Conservation (phyloP, 352 stramenopile species). For the Bremia lactucae region DNA sequence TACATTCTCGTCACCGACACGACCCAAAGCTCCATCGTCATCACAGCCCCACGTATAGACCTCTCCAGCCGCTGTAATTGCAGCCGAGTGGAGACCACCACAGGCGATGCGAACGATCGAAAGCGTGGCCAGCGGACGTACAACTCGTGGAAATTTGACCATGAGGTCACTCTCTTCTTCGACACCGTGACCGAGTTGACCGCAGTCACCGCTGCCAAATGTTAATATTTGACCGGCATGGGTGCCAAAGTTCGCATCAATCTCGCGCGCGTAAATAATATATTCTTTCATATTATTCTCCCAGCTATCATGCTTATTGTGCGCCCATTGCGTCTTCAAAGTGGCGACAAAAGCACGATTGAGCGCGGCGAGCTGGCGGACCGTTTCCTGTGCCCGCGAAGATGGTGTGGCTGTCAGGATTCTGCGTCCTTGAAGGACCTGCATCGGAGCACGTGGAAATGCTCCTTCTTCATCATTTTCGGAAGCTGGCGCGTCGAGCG, state of each 20-base stretch:
- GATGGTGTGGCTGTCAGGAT: slow-evolving; percentile 23
- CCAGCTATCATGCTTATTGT: slow-evolving; percentile 62
- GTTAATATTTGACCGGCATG: slow-evolving; percentile 44
- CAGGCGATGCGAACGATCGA: slow-evolving; percentile 65
- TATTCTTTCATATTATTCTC: slow-evolving; percentile 76
- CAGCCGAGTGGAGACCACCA: slow-evolving; percentile 88
- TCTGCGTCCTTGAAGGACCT: slow-evolving; percentile 40
- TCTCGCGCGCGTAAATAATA: slow-evolving; percentile 50
- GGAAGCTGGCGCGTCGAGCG: slow-evolving; percentile 3
- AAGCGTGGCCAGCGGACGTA: slow-evolving; percentile 30
- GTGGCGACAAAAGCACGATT: slow-evolving; percentile 60
- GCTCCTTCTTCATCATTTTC: background rate
- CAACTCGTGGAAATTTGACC: slow-evolving; percentile 52
- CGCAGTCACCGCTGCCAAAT: slow-evolving; percentile 89
- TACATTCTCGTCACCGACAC: slow-evolving; percentile 66
- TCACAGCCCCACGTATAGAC: slow-evolving; percentile 95
- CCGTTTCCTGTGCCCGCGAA: slow-evolving; percentile 25
- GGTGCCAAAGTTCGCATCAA: slow-evolving; percentile 44
- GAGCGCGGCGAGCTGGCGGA: slow-evolving; percentile 46
- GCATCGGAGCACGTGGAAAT: slow-evolving; percentile 30
- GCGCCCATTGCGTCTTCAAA: slow-evolving; percentile 46
- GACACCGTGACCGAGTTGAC: slow-evolving; percentile 87
- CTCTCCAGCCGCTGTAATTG: slow-evolving; percentile 70
- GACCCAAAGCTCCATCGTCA: slow-evolving; percentile 85
- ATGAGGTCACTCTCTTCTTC: slow-evolving; percentile 64